Evolutionary conservation across 345 rosid genomes (phyloP), one percentile per base, ranked within the genome.

Genomic region (Syzygium aqueum): DNA sequence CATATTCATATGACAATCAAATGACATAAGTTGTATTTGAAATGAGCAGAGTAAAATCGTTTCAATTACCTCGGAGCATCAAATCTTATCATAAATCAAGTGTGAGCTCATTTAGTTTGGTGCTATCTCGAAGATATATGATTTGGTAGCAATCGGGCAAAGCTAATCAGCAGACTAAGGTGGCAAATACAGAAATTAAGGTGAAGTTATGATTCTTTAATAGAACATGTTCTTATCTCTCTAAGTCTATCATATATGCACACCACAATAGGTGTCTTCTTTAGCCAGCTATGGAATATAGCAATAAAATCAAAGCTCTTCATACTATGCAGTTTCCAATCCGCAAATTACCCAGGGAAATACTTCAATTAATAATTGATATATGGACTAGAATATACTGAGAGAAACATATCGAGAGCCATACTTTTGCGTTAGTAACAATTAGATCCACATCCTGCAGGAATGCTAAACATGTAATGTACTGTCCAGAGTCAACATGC

Each of bases 351-450:
- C 46, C 80, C 87, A 88, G 77, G 12, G 84, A 77, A 53, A 63
- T 16, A 84, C 54, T 84, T 52, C 77, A 22, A 67, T 67, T 33
- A 67, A 33, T 25, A 67, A 67, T 67, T 67, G 52, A 86, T 11
- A n/a, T 53, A n/a, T 27, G 56, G 27, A 86, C 5, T 40, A 77
- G 6, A 77, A 77, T 85, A 37, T 17, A 17, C 50, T 63, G 2
- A 59, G 53, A 54, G 80, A 84, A 43, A 57, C 30, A 51, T 28
- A 85, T 53, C 16, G 53, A 84, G 54, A 33, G 37, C 63, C 92
- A 86, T 86, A 96, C 99, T 97, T 95, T 95, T 85, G 99, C 99
- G 91, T 98, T 98, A 86, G 86, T 87, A 89, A 95, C 97, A n/a
- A 98, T 95, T 84, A 98, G 98, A 92, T 94, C 98, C 73, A 96